These are phyloP conservation scores for Thalassiosira mediterranea DNA, from an alignment of 352 stramenopile species.

Conservation along the genomic window DNA sequence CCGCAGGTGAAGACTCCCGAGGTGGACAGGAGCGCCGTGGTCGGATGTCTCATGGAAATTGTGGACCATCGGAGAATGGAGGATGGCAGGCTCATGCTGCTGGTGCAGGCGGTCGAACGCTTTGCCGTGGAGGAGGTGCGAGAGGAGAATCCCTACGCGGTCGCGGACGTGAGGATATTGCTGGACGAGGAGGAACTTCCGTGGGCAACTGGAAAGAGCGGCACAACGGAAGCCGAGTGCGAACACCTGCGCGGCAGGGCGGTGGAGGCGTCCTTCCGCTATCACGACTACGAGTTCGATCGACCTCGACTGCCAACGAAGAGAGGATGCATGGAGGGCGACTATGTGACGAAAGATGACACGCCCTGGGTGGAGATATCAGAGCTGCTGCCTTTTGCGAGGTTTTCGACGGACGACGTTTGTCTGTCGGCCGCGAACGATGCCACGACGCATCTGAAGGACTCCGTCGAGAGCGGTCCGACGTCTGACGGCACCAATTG, in stretches of 20 bases:
- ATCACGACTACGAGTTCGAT: slow-evolving; percentile 79
- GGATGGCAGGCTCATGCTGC: slow-evolving; percentile 73
- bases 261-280: slow-evolving; percentile 61
- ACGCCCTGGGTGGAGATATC: slow-evolving; percentile 58
- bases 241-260: slow-evolving; percentile 45
- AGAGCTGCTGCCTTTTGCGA: slow-evolving; percentile 64
- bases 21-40: slow-evolving; percentile 42
- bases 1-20: slow-evolving; percentile 1
- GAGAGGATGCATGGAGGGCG: slow-evolving; percentile 3
- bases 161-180: slow-evolving; percentile 73
- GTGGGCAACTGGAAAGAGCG: slow-evolving; percentile 8
- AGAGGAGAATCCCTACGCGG: slow-evolving; percentile 58
- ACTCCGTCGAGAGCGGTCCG: not conserved
- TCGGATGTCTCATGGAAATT: slow-evolving; percentile 74
- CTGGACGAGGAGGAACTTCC: slow-evolving; percentile 72
- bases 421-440: slow-evolving; percentile 33
- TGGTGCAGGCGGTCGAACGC: slow-evolving; percentile 73
- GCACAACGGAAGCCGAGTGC: slow-evolving; percentile 2
- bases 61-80: slow-evolving; percentile 69
- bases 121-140: slow-evolving; percentile 71
- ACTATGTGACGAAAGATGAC: slow-evolving; percentile 53
- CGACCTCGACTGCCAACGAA: slow-evolving; percentile 39
- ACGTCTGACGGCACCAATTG: not conserved
- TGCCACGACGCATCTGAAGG: slow-evolving; percentile 6
- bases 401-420: slow-evolving; percentile 50